Percentiles rank a stretch among this genome's conserved stretches.
phyloP scores from a whole-genome alignment of 139 green algal genomes.

The Volvox reticuliferus region DNA sequence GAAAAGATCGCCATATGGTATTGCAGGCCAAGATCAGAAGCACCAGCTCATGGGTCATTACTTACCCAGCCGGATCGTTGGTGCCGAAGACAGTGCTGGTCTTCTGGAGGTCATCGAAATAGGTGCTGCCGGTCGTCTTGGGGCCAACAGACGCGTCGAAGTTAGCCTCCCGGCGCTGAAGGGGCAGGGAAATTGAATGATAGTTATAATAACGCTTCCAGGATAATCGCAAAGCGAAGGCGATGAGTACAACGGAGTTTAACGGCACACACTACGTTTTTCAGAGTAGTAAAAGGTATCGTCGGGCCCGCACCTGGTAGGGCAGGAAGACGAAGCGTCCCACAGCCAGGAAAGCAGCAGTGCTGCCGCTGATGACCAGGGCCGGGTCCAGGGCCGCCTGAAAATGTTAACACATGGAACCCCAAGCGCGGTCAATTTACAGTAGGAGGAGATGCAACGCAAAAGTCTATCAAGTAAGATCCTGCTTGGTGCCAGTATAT shows the following conservation, averaged over 20 bases:
- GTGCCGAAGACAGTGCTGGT: conserved; percentile 48
- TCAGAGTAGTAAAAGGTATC: not conserved
- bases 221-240: not conserved
- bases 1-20: no score
- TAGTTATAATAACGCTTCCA: not conserved
- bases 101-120: conserved; percentile 76
- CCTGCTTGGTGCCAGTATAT: no score
- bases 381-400: conserved; percentile 44
- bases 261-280: not conserved
- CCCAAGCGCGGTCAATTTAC: no score
- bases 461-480: no score
- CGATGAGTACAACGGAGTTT: not conserved
- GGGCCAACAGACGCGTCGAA: conserved; percentile 43
- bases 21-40: not conserved
- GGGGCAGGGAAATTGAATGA: not conserved
- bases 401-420: not conserved
- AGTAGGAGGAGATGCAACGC: no score
- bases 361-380: conserved; percentile 39
- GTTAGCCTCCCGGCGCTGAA: conserved; percentile 54
- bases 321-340: conserved; percentile 46
- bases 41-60: not conserved
- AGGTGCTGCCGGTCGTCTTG: conserved; percentile 77
- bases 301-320: conserved; percentile 28
- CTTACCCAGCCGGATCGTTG: conserved; percentile 45
- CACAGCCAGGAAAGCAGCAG: conserved; percentile 48